phyloP scores from a whole-genome alignment of 345 rosid genomes.

The Salix viminalis region DNA sequence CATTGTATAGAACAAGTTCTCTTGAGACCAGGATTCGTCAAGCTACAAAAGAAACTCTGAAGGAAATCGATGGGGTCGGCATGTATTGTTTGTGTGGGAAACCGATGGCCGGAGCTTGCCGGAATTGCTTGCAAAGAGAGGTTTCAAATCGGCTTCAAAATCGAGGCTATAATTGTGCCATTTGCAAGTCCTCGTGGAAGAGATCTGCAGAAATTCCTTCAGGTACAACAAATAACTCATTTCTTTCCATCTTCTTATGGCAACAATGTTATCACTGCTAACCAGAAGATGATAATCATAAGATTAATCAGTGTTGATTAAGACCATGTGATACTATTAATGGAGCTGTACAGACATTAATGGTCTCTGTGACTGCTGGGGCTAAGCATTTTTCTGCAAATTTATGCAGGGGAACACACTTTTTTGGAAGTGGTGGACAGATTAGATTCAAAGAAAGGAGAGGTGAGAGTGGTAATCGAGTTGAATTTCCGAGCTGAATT shows the following conservation, averaged over 20 bases:
- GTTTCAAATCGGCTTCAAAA: conserved; percentile 50
- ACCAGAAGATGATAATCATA: background rate
- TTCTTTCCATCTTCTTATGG: no score
- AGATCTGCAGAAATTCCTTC: conserved; percentile 61
- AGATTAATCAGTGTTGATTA: background rate
- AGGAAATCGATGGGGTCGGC: conserved; percentile 29
- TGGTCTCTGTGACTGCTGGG: background rate
- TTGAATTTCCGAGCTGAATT: conserved; percentile 68
- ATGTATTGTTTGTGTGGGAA: conserved; percentile 47
- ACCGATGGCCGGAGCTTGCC: conserved; percentile 45
- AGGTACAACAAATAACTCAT: conserved; percentile 32
- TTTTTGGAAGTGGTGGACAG: conserved; percentile 61
- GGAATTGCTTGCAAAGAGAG: conserved; percentile 52
- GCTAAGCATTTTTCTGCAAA: background rate
- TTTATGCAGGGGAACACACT: conserved; percentile 53
- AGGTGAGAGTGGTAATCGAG: conserved; percentile 60
- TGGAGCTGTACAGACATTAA: background rate
- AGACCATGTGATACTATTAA: background rate
- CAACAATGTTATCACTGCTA: background rate
- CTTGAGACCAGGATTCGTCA: conserved; percentile 62
- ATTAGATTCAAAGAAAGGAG: conserved; percentile 43
- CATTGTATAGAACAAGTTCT: conserved; percentile 55
- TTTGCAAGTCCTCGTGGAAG: conserved; percentile 82
- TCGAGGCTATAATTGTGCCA: conserved; percentile 49
- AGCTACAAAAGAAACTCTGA: conserved; percentile 54